Conservation (phyloP, 345 rosid genomes). For the Capsella bursapastoris region DNA sequence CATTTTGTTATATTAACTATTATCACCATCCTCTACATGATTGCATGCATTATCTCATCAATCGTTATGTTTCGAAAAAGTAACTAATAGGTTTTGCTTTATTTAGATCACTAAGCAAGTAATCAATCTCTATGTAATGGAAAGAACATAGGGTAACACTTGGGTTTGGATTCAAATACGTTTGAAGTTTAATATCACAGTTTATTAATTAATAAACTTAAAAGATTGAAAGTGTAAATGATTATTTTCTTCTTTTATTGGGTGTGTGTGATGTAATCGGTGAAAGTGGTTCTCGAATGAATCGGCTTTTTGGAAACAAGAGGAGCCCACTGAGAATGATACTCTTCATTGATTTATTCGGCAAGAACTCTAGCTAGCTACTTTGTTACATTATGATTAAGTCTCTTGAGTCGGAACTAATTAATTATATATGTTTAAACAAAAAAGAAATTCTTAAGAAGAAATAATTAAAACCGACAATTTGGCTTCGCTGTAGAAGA, state of each 20-base stretch:
- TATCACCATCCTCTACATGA: neutral
- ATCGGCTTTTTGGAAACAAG: conserved; percentile 35
- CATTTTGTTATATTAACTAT: neutral
- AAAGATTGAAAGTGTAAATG: neutral
- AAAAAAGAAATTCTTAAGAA: neutral
- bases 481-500: conserved; percentile 35
- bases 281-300: conserved; percentile 29
- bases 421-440: neutral
- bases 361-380: conserved; percentile 2
- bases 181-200: neutral
- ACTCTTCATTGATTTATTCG: conserved; percentile 15
- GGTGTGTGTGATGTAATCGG: conserved; percentile 30
- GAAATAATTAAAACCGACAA: conserved; percentile 28
- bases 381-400: conserved; percentile 24
- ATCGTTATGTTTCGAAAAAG: neutral
- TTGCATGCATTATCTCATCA: neutral
- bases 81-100: neutral
- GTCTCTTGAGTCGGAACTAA: conserved; percentile 11
- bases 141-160: neutral
- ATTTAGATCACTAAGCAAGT: neutral
- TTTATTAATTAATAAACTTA: neutral
- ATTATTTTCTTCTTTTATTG: neutral
- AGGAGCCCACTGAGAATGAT: conserved; percentile 38
- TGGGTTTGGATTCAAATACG: neutral
- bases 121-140: neutral